These are phyloP conservation scores for Mycena alexandri DNA, from an alignment of 768 basidiomycete genomes.

Conservation along the genomic window DNA sequence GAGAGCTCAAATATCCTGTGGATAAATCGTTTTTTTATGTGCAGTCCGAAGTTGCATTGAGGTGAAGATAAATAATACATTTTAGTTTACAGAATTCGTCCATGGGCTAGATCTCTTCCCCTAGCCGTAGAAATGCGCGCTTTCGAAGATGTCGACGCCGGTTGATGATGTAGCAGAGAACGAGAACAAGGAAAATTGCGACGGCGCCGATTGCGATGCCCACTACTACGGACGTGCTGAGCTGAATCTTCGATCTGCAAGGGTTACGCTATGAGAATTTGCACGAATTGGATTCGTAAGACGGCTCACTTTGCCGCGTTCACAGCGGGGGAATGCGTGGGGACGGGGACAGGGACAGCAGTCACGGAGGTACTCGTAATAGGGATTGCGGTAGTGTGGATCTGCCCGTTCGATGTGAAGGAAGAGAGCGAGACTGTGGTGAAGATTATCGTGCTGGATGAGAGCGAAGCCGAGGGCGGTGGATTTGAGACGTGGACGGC, in stretches of 20 bases:
- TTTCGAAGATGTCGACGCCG: conserved; percentile 17
- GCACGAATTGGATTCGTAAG: background rate
- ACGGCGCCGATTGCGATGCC: conserved; percentile 29
- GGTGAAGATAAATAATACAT: conserved; percentile 1
- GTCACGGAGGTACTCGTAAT: conserved; percentile 3
- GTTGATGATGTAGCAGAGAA: conserved; percentile 20
- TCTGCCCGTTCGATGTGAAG: conserved; percentile 18
- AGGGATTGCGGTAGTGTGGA: conserved; percentile 3
- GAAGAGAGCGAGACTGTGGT: conserved; percentile 13
- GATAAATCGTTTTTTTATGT: no score
- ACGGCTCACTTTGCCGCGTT: conserved; percentile 4
- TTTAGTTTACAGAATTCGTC: no score
- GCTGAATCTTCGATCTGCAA: conserved; percentile 3
- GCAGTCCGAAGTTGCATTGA: no score
- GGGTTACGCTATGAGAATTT: background rate
- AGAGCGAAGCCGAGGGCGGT: background rate
- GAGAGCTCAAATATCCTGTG: no score
- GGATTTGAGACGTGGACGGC: conserved; percentile 1
- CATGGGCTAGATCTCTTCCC: conserved; percentile 19
- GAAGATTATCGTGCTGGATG: conserved; percentile 15
- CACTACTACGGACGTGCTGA: background rate
- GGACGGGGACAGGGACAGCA: background rate
- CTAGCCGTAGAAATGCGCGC: conserved; percentile 25
- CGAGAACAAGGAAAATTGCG: conserved; percentile 11
- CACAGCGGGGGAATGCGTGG: conserved; percentile 4